Conservation (phyloP, 441 rosid species). For the Gossypium lobatum region DNA sequence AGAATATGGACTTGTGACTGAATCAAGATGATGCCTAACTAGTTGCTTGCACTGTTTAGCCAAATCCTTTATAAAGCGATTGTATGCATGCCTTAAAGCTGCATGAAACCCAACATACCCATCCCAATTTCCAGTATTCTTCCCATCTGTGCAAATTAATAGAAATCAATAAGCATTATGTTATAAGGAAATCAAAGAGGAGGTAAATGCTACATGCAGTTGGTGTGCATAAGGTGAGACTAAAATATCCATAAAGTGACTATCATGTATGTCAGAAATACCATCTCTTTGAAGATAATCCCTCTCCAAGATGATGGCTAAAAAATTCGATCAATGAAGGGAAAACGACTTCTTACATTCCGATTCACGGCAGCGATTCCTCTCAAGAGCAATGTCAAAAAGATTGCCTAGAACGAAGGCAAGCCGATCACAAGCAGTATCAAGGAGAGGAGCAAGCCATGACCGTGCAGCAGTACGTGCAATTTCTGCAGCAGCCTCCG, state of each 20-base stretch:
- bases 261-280: neutral
- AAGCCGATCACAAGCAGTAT: slow-evolving; percentile 84
- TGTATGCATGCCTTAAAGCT: slow-evolving; percentile 69
- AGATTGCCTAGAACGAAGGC: slow-evolving; percentile 81
- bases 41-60: slow-evolving; percentile 84
- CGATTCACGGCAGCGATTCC: slow-evolving; percentile 49
- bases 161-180: neutral
- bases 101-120: slow-evolving; percentile 88
- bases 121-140: slow-evolving; percentile 60
- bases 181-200: neutral
- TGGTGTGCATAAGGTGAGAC: neutral
- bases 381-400: slow-evolving; percentile 83
- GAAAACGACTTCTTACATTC: slow-evolving; percentile 46
- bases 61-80: slow-evolving; percentile 62
- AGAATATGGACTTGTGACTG: slow-evolving; percentile 90
- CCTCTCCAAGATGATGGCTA: neutral
- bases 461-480: slow-evolving; percentile 90
- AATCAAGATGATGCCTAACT: slow-evolving; percentile 89
- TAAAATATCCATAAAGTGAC: neutral
- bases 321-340: neutral
- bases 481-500: slow-evolving; percentile 94
- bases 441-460: slow-evolving; percentile 96
- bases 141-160: slow-evolving; percentile 47
- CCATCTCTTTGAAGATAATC: neutral
- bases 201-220: neutral